phyloP scores from a whole-genome alignment of 2,329 filamentous ascomycete species.

The Colletotrichum tropicicola region DNA sequence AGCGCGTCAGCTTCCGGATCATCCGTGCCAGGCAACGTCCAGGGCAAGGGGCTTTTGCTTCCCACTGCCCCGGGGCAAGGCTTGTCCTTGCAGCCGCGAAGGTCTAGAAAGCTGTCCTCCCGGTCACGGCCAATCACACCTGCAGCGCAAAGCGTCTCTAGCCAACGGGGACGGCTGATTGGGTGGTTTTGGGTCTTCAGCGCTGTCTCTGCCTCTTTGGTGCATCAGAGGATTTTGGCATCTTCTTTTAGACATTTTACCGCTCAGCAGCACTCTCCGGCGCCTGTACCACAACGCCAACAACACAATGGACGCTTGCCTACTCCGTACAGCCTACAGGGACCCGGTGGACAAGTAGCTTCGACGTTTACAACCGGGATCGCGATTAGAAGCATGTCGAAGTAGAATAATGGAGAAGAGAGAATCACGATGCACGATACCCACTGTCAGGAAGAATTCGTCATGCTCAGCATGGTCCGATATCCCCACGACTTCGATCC shows the following conservation, averaged over 20 bases:
- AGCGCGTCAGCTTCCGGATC: constrained; percentile 29
- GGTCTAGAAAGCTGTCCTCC: background rate
- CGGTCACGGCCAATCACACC: constrained; percentile 1
- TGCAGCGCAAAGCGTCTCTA: background rate
- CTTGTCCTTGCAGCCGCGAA: constrained; percentile 10
- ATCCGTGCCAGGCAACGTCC: constrained; percentile 18
- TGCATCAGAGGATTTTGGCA: background rate
- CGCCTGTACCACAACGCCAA: background rate
- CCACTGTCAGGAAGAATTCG: background rate
- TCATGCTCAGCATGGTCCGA: background rate
- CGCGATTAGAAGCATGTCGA: background rate
- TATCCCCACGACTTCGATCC: background rate
- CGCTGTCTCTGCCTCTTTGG: background rate
- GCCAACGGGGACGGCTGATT: background rate
- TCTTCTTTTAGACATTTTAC: background rate
- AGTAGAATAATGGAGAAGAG: background rate
- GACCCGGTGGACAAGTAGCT: background rate
- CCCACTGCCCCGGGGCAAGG: background rate
- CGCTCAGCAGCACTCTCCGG: background rate
- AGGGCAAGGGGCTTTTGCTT: background rate
- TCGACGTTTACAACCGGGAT: background rate
- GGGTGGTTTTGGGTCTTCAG: background rate
- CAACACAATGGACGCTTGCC: background rate
- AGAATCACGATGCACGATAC: background rate
- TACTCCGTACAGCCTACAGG: too few relatives aligned